Conservation (phyloP, 257 asterid genomes). For the Lycium barbarum region DNA sequence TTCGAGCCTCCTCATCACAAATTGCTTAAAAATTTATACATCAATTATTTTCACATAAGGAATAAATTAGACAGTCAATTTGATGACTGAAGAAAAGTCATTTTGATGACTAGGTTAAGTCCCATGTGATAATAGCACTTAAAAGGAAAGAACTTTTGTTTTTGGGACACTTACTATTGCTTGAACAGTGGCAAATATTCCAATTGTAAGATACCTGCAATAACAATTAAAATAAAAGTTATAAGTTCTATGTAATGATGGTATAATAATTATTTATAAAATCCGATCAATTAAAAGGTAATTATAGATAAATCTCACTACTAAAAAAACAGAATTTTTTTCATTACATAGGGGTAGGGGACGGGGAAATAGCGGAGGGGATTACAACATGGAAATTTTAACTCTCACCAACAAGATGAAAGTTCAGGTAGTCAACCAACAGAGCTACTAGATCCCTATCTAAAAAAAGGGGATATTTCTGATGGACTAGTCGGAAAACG, state of each 20-base stretch:
- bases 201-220: constrained; percentile 77
- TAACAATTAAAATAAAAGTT: neutral
- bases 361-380: too few species aligned
- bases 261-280: neutral
- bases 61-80: neutral
- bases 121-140: constrained; percentile 27
- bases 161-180: constrained; percentile 55
- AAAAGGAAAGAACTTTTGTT: neutral
- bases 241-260: neutral
- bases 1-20: constrained; percentile 38
- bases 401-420: too few species aligned
- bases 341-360: too few species aligned
- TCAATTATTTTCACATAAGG: neutral
- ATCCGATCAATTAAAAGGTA: neutral
- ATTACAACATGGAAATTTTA: too few species aligned
- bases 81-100: neutral
- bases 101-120: constrained; percentile 23
- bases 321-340: too few species aligned
- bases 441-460: too few species aligned
- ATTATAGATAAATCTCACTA: too few species aligned
- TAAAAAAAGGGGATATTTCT: too few species aligned
- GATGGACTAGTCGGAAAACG: neutral
- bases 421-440: too few species aligned
- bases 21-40: neutral
- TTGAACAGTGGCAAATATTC: constrained; percentile 73